A percentile compares a stretch with the other conserved stretches of the same genome.
These are phyloP conservation scores for Trifolium fragiferum DNA, from an alignment of 306 rosid species.

Conservation along the genomic window DNA sequence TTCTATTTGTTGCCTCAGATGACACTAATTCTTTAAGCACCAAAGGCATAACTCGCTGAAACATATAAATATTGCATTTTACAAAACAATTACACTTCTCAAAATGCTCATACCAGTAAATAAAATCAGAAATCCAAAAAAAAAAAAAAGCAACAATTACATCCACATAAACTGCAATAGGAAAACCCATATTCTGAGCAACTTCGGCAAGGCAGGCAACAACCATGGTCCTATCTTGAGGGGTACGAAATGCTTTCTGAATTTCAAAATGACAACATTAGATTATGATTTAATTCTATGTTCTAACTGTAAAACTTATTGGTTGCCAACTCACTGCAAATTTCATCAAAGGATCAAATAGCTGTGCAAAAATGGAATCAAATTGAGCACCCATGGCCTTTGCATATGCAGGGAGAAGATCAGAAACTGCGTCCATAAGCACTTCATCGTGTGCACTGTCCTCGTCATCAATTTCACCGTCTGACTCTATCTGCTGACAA, in stretches of 20 bases:
- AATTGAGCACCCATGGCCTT: slow-evolving; percentile 95
- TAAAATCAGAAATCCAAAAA: background rate
- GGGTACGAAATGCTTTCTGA: slow-evolving; percentile 91
- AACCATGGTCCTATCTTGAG: slow-evolving; percentile 97
- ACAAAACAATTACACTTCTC: slow-evolving; percentile 39
- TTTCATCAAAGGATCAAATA: slow-evolving; percentile 90
- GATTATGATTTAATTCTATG: slow-evolving; percentile 37
- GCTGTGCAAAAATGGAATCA: slow-evolving; percentile 81
- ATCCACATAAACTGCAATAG: slow-evolving; percentile 83
- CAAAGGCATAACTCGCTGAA: slow-evolving; percentile 89
- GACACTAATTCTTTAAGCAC: slow-evolving; percentile 85
- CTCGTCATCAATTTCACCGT: slow-evolving; percentile 83
- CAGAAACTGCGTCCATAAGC: slow-evolving; percentile 98
- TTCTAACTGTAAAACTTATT: slow-evolving; percentile 27
- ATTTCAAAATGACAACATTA: slow-evolving; percentile 45
- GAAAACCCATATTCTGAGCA: slow-evolving; percentile 98
- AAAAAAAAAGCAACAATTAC: slow-evolving; percentile 46
- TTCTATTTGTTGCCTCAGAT: slow-evolving; percentile 88
- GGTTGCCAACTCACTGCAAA: slow-evolving; percentile 69
- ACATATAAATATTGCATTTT: slow-evolving; percentile 39
- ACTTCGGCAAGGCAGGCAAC: slow-evolving; percentile 99
- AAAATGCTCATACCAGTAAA: slow-evolving; percentile 5
- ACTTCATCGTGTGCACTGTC: slow-evolving; percentile 84
- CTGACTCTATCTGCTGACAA: slow-evolving; percentile 84
- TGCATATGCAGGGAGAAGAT: slow-evolving; percentile 95